Base-by-base conservation (phyloP, 2,329 filamentous ascomycete genomes). In the Aureobasidium zeae region DNA sequence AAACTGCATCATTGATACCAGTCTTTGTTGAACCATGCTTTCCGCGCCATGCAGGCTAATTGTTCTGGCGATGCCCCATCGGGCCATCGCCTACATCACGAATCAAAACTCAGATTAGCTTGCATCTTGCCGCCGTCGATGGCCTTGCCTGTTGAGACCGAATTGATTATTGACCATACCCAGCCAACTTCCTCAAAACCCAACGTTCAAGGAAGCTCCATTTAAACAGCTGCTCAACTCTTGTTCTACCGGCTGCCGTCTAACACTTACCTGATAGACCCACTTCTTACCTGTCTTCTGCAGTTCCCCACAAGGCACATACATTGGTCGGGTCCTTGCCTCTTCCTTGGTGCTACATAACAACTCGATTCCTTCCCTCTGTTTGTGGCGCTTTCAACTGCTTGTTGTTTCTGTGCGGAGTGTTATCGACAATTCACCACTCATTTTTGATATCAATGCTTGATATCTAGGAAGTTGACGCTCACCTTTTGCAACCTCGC, bases 301-400 rank as follows among this genome's bases (percentile, higher is more conserved):
- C 38, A 33, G 12, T 20, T 21, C 39, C 34, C 39, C 39, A 17
- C 31, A 34, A 21, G 17, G 12, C 31, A 34, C 39, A 26, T 43
- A 43, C 15, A 20, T 6, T 21, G 19, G 16, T 15, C 22, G 29
- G 39, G 21, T 43, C 29, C 39, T 43, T 34, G 39, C 39, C 39
- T 33, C 20, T 30, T n/a, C 26, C 28, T n/a, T 34, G 31, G 39
- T 43, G 17, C 39, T 43, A 43, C 39, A 43, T 34, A 43, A 43
- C 16, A 29, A 21, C 39, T 34, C 8, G 5, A 11, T 12, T 10
- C 21, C 39, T 43, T 19, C 30, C 30, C 16, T 24, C 1, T 41
- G 11, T 43, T 21, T 43, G 39, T 21, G 16, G 29, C 19, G 21
- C 28, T 20, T 13, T 10, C 19, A 41, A 13, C 21, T 7, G 21